Evolutionary conservation across 176 grass and related monocot species (phyloP), one percentile per base, ranked within the genome.

Genomic region (Avena sativa): DNA sequence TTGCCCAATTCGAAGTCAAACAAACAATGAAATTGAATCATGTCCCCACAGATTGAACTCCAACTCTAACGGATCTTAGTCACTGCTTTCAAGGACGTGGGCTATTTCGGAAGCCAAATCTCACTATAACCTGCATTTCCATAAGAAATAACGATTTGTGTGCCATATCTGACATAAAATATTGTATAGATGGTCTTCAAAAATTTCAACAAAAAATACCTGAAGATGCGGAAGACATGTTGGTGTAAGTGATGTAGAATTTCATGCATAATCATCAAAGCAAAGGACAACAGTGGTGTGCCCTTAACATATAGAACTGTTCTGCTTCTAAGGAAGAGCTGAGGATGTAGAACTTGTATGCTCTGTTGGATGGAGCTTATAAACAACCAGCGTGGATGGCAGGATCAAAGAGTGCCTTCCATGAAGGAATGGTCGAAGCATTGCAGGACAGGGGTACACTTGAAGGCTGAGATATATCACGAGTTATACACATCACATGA

Each of bases 51-150:
- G 62, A 88, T 64, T 81, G 82, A 85, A 81, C 53, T 88, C 82
- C 90, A 85, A 91, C 43, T 80, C 75, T 91, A 91, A 85, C 28
- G 62, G 61, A 67, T 84, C 70, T 91, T 88, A 91, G 51, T 53
- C 12, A 74, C 78, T 78, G 70, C 82, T 91, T 71, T 85, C 77
- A 88, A 88, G 81, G 57, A 76, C 23, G 19, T 78, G 78, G n/a
- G 23, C 44, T 88, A 91, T 48, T 77, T 32, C 10, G 32, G 78
- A 85, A 81, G 82, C 82, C 71, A 52, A 28, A 85, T 85, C 82
- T 81, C 82, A 91, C 86, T 91, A 79, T 68, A 82, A 85, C 90
- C 90, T 91, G 90, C 90, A 91, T 88, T 85, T 84, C 78, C 86
- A 91, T 77, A 88, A 91, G 61, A 91, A 43, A 91, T 71, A 88